Percentiles rank a stretch among this genome's conserved stretches.
Evolutionary conservation across 306 rosid genomes (phyloP).

Genomic region (Medicago lupulina): DNA sequence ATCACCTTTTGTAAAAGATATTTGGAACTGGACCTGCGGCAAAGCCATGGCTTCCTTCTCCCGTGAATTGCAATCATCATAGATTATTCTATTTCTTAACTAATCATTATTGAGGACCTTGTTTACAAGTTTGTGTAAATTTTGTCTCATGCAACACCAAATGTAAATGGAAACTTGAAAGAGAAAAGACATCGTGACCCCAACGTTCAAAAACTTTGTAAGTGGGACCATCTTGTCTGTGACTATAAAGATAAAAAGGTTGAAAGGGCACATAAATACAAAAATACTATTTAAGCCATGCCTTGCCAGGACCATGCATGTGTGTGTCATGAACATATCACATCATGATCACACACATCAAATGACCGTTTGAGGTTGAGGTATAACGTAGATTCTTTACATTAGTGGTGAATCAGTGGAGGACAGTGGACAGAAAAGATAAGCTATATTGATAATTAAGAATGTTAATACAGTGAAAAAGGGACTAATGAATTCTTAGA

Average conservation of each 20-base stretch:
- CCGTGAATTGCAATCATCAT: constrained; percentile 28
- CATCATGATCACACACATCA: constrained; percentile 14
- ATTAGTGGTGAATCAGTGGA: constrained; percentile 18
- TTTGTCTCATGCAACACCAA: background rate
- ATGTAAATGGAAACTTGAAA: background rate
- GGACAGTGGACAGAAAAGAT: background rate
- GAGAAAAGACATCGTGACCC: constrained; percentile 28
- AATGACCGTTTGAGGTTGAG: constrained; percentile 58
- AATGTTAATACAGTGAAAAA: background rate
- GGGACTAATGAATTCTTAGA: background rate
- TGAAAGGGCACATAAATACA: constrained; percentile 28
- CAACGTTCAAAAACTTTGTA: constrained; percentile 52
- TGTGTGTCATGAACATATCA: constrained; percentile 30
- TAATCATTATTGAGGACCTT: constrained; percentile 37
- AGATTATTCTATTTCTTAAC: too few relatives aligned
- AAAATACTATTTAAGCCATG: constrained; percentile 54
- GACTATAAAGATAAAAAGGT: background rate
- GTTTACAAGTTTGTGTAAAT: constrained; percentile 38
- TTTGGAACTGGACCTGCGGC: too few relatives aligned
- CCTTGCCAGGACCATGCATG: constrained; percentile 58
- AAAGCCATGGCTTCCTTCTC: too few relatives aligned
- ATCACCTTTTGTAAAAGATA: too few relatives aligned
- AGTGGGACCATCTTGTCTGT: constrained; percentile 42
- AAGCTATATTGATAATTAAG: constrained; percentile 1
- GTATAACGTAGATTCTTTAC: background rate